Percentiles rank a stretch among this genome's conserved stretches.
Conservation (phyloP, 352 stramenopile species). For the Aphanomyces cochlioides region DNA sequence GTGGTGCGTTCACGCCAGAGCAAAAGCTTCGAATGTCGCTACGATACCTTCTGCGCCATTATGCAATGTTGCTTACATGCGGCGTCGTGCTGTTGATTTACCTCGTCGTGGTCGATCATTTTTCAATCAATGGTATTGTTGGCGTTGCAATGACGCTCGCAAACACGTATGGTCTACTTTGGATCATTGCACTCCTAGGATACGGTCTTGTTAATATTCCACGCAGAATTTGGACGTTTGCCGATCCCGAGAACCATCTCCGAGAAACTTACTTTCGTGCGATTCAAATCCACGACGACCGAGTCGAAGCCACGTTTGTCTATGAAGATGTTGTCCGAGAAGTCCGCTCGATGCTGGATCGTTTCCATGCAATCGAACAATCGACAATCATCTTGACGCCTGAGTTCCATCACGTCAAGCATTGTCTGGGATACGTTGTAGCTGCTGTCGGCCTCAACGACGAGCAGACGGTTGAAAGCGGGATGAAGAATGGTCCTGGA, state of each 20-base stretch:
- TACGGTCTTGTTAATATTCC: slow-evolving; percentile 64
- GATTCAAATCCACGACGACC: slow-evolving; percentile 55
- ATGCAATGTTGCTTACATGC: slow-evolving; percentile 43
- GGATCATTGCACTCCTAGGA: slow-evolving; percentile 57
- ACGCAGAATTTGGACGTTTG: slow-evolving; percentile 45
- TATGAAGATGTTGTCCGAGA: slow-evolving; percentile 53
- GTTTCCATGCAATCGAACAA: slow-evolving; percentile 51
- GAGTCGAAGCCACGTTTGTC: slow-evolving; percentile 57
- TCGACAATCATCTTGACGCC: slow-evolving; percentile 60
- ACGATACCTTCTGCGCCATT: slow-evolving; percentile 48
- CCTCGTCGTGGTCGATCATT: slow-evolving; percentile 54
- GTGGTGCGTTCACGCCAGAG: slow-evolving; percentile 54
- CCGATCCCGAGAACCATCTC: slow-evolving; percentile 41
- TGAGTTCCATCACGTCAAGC: slow-evolving; percentile 63
- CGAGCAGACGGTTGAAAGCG: neutral
- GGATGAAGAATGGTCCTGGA: neutral
- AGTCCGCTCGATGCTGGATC: slow-evolving; percentile 40
- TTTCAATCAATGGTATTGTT: slow-evolving; percentile 46
- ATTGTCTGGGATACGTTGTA: slow-evolving; percentile 41
- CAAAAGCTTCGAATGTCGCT: slow-evolving; percentile 43
- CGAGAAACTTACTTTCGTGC: slow-evolving; percentile 52
- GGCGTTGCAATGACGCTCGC: slow-evolving; percentile 55
- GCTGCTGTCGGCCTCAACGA: slow-evolving; percentile 37
- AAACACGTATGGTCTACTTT: slow-evolving; percentile 66
- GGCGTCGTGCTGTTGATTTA: slow-evolving; percentile 42